A percentile compares a stretch with the other conserved stretches of the same genome.
Evolutionary conservation across 1,139 yeast genomes (phyloP).

Genomic region (Arxiozyma heterogenica): DNA sequence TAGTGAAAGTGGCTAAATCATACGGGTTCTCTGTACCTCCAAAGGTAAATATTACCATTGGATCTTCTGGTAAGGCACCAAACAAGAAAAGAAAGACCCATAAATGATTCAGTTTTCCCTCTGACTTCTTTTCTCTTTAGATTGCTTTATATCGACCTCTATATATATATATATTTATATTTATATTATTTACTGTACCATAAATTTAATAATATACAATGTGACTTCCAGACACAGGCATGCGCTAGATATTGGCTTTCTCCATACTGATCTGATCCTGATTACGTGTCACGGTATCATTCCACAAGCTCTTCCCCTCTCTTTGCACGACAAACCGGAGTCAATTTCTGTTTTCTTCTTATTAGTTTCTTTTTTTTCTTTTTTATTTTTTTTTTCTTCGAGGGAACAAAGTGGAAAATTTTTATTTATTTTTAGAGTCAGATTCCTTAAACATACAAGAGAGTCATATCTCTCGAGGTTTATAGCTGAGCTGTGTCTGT

Average conservation of each 20-base stretch:
- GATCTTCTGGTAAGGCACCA: conserved; percentile 70
- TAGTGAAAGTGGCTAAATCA: conserved; percentile 88
- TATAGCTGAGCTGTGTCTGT: background rate
- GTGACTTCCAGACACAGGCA: background rate
- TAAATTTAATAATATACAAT: no score
- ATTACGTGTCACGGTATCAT: no score
- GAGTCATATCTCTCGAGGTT: background rate
- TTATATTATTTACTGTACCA: background rate
- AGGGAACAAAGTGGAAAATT: background rate
- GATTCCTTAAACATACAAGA: background rate
- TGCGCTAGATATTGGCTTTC: no score
- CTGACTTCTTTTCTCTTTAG: background rate
- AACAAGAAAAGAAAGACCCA: conserved; percentile 22
- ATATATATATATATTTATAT: no score
- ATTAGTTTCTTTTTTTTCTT: background rate
- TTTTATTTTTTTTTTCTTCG: background rate
- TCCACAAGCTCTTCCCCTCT: background rate
- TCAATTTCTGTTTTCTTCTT: no score
- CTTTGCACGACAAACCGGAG: background rate
- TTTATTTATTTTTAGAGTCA: no score
- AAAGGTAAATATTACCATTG: conserved; percentile 90
- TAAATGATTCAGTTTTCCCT: background rate
- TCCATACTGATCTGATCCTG: no score
- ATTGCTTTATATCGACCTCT: background rate
- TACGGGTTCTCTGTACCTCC: conserved; percentile 96